Percentiles rank a stretch among this genome's conserved stretches.
phyloP scores from a whole-genome alignment of 2,329 filamentous ascomycete genomes.

The Penicillium sp. region DNA sequence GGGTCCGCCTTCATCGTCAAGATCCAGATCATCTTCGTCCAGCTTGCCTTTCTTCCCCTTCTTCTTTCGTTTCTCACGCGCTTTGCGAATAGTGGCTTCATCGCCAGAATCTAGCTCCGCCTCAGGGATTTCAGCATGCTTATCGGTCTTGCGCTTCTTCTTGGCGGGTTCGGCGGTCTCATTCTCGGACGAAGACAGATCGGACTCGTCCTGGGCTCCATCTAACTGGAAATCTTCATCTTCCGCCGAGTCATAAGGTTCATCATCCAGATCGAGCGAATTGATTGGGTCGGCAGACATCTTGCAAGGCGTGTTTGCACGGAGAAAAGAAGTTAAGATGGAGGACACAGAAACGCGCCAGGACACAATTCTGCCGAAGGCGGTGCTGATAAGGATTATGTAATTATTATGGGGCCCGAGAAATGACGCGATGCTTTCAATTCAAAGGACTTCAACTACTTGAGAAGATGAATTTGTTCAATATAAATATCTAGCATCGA shows the following conservation, averaged over 20 bases:
- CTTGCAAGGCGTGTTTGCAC: neutral
- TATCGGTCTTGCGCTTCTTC: conserved; percentile 36
- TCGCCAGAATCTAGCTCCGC: conserved; percentile 53
- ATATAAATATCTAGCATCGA: neutral
- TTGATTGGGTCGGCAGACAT: conserved; percentile 19
- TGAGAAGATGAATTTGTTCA: neutral
- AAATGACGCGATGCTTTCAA: neutral
- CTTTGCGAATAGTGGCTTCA: conserved; percentile 52
- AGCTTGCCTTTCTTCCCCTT: conserved; percentile 34
- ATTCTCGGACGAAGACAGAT: conserved; percentile 33
- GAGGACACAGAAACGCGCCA: conserved; percentile 4
- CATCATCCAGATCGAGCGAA: conserved; percentile 29
- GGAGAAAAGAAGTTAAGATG: neutral
- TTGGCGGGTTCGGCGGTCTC: conserved; percentile 31
- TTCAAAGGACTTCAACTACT: neutral
- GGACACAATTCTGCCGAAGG: conserved; percentile 24
- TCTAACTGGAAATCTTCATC: conserved; percentile 40
- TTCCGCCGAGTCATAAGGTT: conserved; percentile 37
- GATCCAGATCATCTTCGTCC: conserved; percentile 37
- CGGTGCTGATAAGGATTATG: conserved; percentile 16
- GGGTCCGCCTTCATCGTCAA: conserved; percentile 43
- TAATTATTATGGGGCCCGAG: neutral
- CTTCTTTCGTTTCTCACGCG: conserved; percentile 38
- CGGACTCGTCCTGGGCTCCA: conserved; percentile 32
- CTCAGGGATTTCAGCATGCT: conserved; percentile 21